These are phyloP conservation scores for Cryptosporidium felis DNA, from an alignment of 169 alveolate genomes.

Conservation along the genomic window DNA sequence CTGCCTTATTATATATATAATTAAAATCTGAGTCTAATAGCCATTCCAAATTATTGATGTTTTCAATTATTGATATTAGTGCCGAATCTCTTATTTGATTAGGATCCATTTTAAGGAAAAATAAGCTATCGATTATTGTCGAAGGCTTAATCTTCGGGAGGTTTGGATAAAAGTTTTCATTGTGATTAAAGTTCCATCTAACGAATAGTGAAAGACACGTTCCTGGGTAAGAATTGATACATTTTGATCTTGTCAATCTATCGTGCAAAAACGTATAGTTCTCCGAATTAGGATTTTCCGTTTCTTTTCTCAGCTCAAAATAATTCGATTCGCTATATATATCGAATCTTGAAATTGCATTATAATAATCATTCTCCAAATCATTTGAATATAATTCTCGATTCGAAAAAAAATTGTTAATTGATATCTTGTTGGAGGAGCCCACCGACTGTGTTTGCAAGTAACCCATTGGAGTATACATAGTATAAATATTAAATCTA, in stretches of 20 bases:
- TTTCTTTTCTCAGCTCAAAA: not conserved
- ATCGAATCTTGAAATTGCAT: slow-evolving; percentile 41
- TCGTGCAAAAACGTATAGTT: not conserved
- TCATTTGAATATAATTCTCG: too few relatives aligned
- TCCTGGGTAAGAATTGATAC: slow-evolving; percentile 10
- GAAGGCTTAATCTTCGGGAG: slow-evolving; percentile 3
- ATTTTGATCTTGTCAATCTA: not conserved
- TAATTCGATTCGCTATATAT: not conserved
- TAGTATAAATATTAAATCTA: not conserved
- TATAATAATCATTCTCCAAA: not conserved
- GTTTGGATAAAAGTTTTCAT: slow-evolving; percentile 8
- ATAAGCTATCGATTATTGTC: slow-evolving; percentile 5
- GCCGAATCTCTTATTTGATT: not conserved
- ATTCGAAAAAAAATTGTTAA: not conserved
- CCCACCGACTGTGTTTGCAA: not conserved
- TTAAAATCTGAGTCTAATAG: not conserved
- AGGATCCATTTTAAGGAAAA: slow-evolving; percentile 9
- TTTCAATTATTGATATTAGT: not conserved
- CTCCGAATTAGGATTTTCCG: not conserved
- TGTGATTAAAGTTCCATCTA: slow-evolving; percentile 16
- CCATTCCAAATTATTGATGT: slow-evolving; percentile 5
- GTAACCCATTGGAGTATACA: slow-evolving; percentile 10
- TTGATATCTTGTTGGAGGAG: not conserved
- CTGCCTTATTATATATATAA: not conserved
- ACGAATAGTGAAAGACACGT: slow-evolving; percentile 10